Percentiles rank a stretch among this genome's conserved stretches.
Conservation (phyloP, 73 alveolate genomes). For the Halteria grandinella region DNA sequence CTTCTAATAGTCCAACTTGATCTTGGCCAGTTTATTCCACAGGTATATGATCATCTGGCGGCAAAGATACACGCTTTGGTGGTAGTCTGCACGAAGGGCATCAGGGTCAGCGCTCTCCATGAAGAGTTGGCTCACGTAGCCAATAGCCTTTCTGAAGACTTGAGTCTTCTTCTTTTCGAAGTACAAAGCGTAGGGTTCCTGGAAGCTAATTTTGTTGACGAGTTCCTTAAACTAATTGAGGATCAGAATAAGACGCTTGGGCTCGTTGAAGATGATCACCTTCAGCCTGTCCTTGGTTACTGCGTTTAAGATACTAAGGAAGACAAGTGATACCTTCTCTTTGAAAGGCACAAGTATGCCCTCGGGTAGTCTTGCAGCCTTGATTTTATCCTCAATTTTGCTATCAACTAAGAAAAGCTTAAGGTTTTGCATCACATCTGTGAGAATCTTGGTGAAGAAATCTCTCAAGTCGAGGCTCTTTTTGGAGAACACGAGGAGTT, state of each 20-base stretch:
- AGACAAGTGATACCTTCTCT: constrained; percentile 36
- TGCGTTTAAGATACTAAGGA: constrained; percentile 24
- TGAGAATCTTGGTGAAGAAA: constrained; percentile 24
- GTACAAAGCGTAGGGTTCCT: constrained; percentile 16
- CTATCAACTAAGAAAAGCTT: neutral
- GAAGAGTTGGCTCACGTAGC: constrained; percentile 4
- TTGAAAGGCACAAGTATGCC: constrained; percentile 11
- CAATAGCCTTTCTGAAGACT: constrained; percentile 25
- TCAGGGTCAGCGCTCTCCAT: constrained; percentile 26
- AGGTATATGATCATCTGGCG: neutral
- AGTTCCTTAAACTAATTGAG: constrained; percentile 8
- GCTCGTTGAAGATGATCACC: constrained; percentile 7
- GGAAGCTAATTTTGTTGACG: constrained; percentile 7
- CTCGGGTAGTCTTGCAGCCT: constrained; percentile 9
- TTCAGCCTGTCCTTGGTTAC: constrained; percentile 15
- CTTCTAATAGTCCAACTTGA: constrained; percentile 12
- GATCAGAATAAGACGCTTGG: neutral
- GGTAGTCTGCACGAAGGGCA: neutral
- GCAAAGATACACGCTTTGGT: constrained; percentile 6
- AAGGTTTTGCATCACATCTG: neutral
- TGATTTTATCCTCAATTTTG: neutral
- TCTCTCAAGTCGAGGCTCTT: constrained; percentile 14
- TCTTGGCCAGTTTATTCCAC: constrained; percentile 22
- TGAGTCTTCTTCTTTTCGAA: constrained; percentile 47
- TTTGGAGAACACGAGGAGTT: constrained; percentile 22